Conservation (phyloP, 78 protist species). For the Polysphondylium violaceum region DNA sequence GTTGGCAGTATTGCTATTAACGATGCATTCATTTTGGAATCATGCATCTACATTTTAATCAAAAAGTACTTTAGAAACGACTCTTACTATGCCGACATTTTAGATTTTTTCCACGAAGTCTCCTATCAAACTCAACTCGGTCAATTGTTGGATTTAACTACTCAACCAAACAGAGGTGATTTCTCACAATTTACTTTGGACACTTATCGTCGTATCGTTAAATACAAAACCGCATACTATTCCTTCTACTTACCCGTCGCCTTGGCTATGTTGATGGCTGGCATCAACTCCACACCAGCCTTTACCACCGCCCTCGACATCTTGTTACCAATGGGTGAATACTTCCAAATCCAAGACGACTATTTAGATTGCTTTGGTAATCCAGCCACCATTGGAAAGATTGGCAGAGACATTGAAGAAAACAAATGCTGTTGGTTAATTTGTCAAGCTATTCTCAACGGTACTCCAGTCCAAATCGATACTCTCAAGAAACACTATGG, state of each 20-base stretch:
- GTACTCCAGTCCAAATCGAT: conserved; percentile 84
- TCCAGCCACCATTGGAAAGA: conserved; percentile 96
- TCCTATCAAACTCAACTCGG: conserved; percentile 96
- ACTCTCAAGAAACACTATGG: conserved; percentile 87
- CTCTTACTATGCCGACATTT: conserved; percentile 80
- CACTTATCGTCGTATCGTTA: conserved; percentile 92
- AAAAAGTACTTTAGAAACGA: conserved; percentile 88
- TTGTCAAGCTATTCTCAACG: conserved; percentile 82
- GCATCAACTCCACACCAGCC: conserved; percentile 60
- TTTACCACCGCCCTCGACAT: conserved; percentile 85
- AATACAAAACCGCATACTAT: conserved; percentile 98
- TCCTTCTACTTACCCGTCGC: conserved; percentile 98
- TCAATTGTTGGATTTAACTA: conserved; percentile 95
- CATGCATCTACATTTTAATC: conserved; percentile 86
- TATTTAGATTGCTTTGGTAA: conserved; percentile 98
- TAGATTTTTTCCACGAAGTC: conserved; percentile 92
- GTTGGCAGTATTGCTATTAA: conserved; percentile 95
- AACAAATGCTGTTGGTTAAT: conserved; percentile 97
- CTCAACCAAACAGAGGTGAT: conserved; percentile 88
- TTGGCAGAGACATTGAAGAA: conserved; percentile 98
- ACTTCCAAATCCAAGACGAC: conserved; percentile 98
- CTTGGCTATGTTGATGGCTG: conserved; percentile 90
- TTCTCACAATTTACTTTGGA: conserved; percentile 77
- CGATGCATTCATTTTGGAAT: conserved; percentile 94
- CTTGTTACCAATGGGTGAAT: conserved; percentile 93